Evolutionary conservation across 2,329 filamentous ascomycete species (phyloP), one percentile per base, ranked within the genome.

Genomic region (Pyrenochaeta sp.): DNA sequence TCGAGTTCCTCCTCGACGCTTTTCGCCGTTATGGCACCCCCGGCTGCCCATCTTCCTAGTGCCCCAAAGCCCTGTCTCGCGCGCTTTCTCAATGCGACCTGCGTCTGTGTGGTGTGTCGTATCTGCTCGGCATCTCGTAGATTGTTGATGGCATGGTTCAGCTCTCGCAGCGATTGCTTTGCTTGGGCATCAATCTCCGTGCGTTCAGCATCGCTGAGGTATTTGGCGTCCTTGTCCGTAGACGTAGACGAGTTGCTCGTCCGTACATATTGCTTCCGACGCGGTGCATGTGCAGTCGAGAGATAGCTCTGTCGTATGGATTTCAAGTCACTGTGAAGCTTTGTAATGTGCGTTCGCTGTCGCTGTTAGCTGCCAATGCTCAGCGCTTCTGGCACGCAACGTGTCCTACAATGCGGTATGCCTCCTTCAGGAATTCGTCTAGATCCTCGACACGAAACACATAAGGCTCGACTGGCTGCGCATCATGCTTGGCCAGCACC

Each of bases 381-480:
- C 22, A 42, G 39, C 54, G 54, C 46, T 27, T 37, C 50, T 51
- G 52, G 46, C 44, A 34, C 55, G 64, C 60, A 64, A 67, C 62
- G 71, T 72, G 50, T 77, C 85, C 72, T 81, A 96, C 93, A 77
- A 98, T 97, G 75, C 90, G 88, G 79, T 96, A 95, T 52, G 95
- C 95, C 79, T 98, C 94, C 74, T 94, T 93, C 34, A 98, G 82
- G 75, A 98, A 99, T 70, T 91, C 90, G 75, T 97, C 91, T 50
- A 95, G 85, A 52, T 72, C 70, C 46, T 74, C 73, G 50, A 78
- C 69, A 58, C 74, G 74, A 61, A 78, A 81, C 10, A 71, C 72
- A 59, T 79, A 74, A 54, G 75, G 67, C 79, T 84, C 64, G 12
- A 84, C 82, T 7, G 82, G 79, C 28, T 81, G 79, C 44, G 84